Evolutionary conservation across 176 grass and related monocot species (phyloP).

Genomic region (Eleusine coracana): DNA sequence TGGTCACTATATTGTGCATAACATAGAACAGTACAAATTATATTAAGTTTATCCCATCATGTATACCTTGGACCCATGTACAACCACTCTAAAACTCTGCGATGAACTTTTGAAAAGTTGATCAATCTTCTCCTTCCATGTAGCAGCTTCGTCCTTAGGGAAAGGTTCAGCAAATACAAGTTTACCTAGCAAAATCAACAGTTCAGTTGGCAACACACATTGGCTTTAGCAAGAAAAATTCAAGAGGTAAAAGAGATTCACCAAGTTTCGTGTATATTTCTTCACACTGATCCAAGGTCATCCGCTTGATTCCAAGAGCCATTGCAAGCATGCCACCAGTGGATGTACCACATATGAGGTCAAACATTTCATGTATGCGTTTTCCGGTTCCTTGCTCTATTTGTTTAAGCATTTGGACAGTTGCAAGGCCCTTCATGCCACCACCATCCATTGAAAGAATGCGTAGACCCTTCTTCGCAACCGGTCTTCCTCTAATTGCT

Average conservation of each 20-base stretch:
- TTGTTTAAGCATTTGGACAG: conserved; percentile 98
- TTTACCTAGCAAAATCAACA: conserved; percentile 73
- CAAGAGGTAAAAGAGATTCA: conserved; percentile 50
- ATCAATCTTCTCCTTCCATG: conserved; percentile 94
- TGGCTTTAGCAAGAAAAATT: conserved; percentile 24
- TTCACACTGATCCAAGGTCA: conserved; percentile 94
- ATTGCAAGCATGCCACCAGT: conserved; percentile 98
- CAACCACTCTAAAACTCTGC: conserved; percentile 97
- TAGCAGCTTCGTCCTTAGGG: conserved; percentile 93
- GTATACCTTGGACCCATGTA: conserved; percentile 94
- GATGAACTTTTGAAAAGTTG: conserved; percentile 99
- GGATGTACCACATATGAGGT: conserved; percentile 97
- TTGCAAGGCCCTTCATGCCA: conserved; percentile 98
- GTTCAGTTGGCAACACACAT: conserved; percentile 38
- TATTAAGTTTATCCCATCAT: conserved; percentile 25
- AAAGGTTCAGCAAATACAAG: conserved; percentile 93
- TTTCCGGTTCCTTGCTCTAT: conserved; percentile 96
- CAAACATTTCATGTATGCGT: conserved; percentile 97
- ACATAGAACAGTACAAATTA: conserved; percentile 17
- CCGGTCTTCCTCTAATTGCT: conserved; percentile 78
- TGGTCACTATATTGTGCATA: conserved; percentile 23
- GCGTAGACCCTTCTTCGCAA: conserved; percentile 86
- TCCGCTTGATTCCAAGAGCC: conserved; percentile 94
- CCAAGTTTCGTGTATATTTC: conserved; percentile 99
- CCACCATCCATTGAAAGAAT: conserved; percentile 99